Percentiles rank a stretch among this genome's conserved stretches.
These are phyloP conservation scores for Pseudotsuga menziesii DNA, from an alignment of 75 land plant species.

Conservation along the genomic window DNA sequence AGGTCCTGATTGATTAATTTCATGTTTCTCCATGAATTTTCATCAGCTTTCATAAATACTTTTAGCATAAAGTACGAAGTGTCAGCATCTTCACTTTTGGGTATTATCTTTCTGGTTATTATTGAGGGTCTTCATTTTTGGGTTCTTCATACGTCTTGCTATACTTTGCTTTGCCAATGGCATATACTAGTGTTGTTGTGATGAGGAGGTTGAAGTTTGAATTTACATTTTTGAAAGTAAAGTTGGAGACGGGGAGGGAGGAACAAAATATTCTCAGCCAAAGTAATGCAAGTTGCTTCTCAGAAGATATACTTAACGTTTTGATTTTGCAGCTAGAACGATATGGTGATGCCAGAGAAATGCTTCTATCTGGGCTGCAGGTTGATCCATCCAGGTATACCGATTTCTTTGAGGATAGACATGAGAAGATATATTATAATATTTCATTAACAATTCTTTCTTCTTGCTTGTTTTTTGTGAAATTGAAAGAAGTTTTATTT, in stretches of 20 bases:
- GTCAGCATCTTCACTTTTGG: background rate
- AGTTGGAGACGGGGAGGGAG: no score
- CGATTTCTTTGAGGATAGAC: background rate
- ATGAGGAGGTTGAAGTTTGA: background rate
- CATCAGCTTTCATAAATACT: background rate
- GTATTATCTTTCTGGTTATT: background rate
- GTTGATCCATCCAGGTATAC: conserved; percentile 76
- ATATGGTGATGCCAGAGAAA: conserved; percentile 76
- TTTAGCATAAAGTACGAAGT: background rate
- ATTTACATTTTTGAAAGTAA: background rate
- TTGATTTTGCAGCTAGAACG: conserved; percentile 64
- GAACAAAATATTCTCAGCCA: background rate
- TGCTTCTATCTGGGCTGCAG: conserved; percentile 72
- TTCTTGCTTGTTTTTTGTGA: background rate
- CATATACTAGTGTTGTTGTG: background rate
- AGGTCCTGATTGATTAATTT: background rate
- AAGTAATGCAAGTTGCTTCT: background rate
- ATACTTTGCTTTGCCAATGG: background rate
- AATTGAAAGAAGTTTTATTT: conserved; percentile 1
- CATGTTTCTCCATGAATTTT: background rate
- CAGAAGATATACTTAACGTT: background rate
- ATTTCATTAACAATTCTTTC: background rate
- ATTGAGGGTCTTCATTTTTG: background rate
- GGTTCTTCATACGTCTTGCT: background rate
- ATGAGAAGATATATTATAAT: background rate